phyloP scores from a whole-genome alignment of 192 early-diverging fungal genomes.

The Dissophora ornata region DNA sequence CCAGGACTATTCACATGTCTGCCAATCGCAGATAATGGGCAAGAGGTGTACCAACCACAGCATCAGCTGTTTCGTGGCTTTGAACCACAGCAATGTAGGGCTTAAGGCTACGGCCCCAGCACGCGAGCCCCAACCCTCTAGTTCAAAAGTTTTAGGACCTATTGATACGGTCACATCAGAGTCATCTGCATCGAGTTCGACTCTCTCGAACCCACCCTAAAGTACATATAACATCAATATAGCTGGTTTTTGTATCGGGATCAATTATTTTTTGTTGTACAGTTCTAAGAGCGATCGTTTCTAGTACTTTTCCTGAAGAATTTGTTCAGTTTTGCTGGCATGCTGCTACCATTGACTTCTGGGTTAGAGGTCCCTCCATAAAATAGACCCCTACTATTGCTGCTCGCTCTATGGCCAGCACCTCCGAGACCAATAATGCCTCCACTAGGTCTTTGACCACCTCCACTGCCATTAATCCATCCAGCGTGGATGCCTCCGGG shows the following conservation, averaged over 20 bases:
- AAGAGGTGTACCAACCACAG: slow-evolving; percentile 46
- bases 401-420: slow-evolving; percentile 10
- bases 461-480: not conserved
- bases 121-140: slow-evolving; percentile 9
- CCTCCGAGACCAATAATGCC: slow-evolving; percentile 2
- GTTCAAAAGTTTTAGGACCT: not conserved
- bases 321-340: slow-evolving; percentile 34
- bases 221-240: too few relatives aligned
- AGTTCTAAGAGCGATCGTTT: slow-evolving; percentile 18
- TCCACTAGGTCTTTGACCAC: not conserved
- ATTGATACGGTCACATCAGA: not conserved
- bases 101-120: slow-evolving; percentile 14
- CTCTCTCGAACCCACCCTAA: too few relatives aligned
- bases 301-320: slow-evolving; percentile 48
- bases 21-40: slow-evolving; percentile 32
- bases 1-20: slow-evolving; percentile 51
- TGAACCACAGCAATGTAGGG: slow-evolving; percentile 47
- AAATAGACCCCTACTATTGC: slow-evolving; percentile 23
- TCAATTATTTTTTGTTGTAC: too few relatives aligned
- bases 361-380: slow-evolving; percentile 28
- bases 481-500: not conserved
- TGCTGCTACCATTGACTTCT: slow-evolving; percentile 16
- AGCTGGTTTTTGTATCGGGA: too few relatives aligned
- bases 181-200: not conserved
- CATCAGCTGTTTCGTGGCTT: slow-evolving; percentile 50